Conservation (phyloP, 208 protist species). For the Trypanosomatidae sp. region DNA sequence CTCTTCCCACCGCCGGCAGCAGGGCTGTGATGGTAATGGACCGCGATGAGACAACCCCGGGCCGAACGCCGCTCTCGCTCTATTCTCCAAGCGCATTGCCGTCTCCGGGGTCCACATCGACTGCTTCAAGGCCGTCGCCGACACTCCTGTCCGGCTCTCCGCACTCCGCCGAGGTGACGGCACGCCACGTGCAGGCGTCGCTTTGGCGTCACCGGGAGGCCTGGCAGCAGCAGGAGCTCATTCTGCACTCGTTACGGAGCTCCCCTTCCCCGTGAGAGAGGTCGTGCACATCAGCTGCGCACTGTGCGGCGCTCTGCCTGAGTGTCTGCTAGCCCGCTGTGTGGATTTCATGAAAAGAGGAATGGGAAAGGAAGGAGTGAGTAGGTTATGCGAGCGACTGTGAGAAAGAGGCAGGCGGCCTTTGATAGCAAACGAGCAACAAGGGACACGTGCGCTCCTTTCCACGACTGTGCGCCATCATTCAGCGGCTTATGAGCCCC, state of each 20-base stretch:
- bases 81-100: not conserved
- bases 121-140: not conserved
- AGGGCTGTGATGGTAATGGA: not conserved
- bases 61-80: conserved; percentile 7
- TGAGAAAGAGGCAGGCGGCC: not conserved
- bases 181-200: conserved; percentile 21
- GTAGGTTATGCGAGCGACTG: not conserved
- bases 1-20: not conserved
- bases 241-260: conserved; percentile 24
- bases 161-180: conserved; percentile 14
- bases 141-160: conserved; percentile 10
- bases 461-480: not conserved
- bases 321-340: not conserved
- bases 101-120: not conserved
- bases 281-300: not conserved
- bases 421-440: not conserved
- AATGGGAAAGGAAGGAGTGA: not conserved
- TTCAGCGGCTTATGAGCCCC: not conserved
- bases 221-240: conserved; percentile 29
- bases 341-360: not conserved
- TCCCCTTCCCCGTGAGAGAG: conserved; percentile 12
- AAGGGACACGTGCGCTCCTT: not conserved
- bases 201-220: conserved; percentile 25
- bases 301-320: not conserved
- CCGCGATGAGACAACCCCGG: conserved; percentile 1